Evolutionary conservation across 2,329 filamentous ascomycete genomes (phyloP).

Genomic region (Verticillium nonalfalfae): DNA sequence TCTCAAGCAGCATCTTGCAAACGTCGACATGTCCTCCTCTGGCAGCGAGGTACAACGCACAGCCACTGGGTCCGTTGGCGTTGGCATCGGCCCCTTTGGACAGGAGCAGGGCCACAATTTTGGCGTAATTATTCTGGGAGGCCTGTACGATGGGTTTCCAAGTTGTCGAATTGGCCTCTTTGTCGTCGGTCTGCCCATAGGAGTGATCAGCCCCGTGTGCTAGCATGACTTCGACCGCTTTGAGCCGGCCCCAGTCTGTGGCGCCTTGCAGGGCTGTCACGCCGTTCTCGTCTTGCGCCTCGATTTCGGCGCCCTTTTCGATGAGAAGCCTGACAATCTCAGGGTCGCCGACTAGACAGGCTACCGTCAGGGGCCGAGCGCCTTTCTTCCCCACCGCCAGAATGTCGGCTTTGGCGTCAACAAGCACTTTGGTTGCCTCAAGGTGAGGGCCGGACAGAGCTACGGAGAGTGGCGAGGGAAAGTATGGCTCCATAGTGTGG

Average conservation of each 20-base stretch:
- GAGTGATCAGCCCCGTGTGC: neutral
- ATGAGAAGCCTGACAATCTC: neutral
- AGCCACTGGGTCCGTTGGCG: neutral
- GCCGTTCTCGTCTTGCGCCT: neutral
- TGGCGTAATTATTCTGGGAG: neutral
- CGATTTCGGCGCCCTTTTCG: neutral
- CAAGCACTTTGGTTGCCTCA: neutral
- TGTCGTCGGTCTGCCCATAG: neutral
- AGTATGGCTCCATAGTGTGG: neutral
- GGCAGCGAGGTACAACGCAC: neutral
- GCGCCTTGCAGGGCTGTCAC: neutral
- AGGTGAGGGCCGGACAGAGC: neutral
- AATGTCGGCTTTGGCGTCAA: neutral
- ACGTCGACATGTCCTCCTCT: neutral
- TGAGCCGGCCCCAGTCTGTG: neutral
- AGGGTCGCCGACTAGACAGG: neutral
- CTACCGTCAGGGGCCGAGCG: neutral
- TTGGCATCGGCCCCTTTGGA: neutral
- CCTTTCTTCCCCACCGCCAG: neutral
- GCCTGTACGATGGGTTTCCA: neutral
- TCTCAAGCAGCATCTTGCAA: slow-evolving; percentile 1
- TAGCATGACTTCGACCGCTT: neutral
- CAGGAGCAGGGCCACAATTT: neutral
- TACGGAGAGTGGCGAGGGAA: neutral
- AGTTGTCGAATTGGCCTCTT: neutral